Conservation (phyloP, 192 early-diverging fungal genomes). For the Funneliformis mosseae region DNA sequence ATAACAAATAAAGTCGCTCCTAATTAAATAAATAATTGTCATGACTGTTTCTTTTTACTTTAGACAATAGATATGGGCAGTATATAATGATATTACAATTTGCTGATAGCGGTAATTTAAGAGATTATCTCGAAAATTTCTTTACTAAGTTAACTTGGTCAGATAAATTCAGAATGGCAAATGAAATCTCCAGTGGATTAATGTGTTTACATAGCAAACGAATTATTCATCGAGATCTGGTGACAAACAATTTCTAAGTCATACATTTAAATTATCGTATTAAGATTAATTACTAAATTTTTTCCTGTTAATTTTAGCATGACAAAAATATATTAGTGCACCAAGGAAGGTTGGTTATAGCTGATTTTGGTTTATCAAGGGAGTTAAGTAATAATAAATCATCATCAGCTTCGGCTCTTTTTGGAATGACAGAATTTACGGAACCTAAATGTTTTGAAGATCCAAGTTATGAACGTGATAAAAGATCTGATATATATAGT, state of each 20-base stretch:
- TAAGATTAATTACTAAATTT: too few relatives aligned
- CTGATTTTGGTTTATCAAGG: slow-evolving; percentile 21
- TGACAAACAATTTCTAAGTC: background rate
- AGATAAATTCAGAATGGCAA: background rate
- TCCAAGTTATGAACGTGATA: slow-evolving; percentile 23
- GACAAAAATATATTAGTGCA: slow-evolving; percentile 13
- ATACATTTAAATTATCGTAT: background rate
- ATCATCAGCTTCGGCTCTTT: background rate
- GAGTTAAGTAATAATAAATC: background rate
- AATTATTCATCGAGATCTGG: slow-evolving; percentile 21
- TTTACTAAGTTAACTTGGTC: background rate
- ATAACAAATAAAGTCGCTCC: too few relatives aligned
- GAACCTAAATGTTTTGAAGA: background rate
- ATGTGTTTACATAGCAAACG: background rate
- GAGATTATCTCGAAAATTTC: background rate
- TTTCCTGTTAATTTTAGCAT: background rate
- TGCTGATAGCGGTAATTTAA: slow-evolving; percentile 1
- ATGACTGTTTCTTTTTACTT: too few relatives aligned
- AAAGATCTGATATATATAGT: slow-evolving; percentile 45
- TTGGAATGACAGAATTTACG: background rate
- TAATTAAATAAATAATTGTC: too few relatives aligned
- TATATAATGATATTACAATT: background rate
- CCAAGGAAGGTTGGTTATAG: background rate
- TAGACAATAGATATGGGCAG: too few relatives aligned
- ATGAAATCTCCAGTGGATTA: background rate